Evolutionary conservation across 1,139 yeast species (phyloP), one percentile per base, ranked within the genome.

Genomic region (Scheffersomyces quercinus): DNA sequence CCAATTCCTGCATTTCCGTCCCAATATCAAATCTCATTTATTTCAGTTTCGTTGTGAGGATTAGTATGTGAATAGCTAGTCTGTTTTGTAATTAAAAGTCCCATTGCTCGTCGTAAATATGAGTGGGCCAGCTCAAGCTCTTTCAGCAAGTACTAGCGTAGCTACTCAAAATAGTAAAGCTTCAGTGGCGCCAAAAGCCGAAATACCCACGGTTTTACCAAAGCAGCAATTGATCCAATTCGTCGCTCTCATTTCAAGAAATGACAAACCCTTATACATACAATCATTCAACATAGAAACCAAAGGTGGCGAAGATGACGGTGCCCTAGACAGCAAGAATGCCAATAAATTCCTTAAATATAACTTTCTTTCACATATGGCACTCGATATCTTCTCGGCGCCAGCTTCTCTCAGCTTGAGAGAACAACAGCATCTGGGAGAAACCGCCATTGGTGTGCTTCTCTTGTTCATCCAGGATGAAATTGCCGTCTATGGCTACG

Each of bases 331-430:
- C 32, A 53, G 55, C 36, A 49, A 50, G 13, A 48, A 60, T 37
- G 70, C 78, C 44, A 76, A 79, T 51, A 70, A 70, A 47, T 66
- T 79, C 42, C 64, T 83, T 32, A 80, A 81, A 52, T 82, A 80
- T 62, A 82, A 83, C 55, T 82, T 82, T 51, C 63, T 83, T 29
- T 75, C 85, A 12, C 86, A 83, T 56, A 82, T 83, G 85, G 82
- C 87, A 2, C 61, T 83, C 20, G 88, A 83, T 58, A 73, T 82
- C 15, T 81, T 83, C 52, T 68, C 81, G 29, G 77, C 83, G 14
- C 83, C 85, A 0, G 47, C 70, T n/a, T 65, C 75, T 33, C 49
- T 70, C 36, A 55, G 63, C 36, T 55, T 73, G 38, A 59, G 77
- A 20, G 77, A 72, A 47, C 74, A 67, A 45, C 74, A 69, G 37